Evolutionary conservation across 345 rosid species (phyloP), one percentile per base, ranked within the genome.

Genomic region (Sonneratia alba): DNA sequence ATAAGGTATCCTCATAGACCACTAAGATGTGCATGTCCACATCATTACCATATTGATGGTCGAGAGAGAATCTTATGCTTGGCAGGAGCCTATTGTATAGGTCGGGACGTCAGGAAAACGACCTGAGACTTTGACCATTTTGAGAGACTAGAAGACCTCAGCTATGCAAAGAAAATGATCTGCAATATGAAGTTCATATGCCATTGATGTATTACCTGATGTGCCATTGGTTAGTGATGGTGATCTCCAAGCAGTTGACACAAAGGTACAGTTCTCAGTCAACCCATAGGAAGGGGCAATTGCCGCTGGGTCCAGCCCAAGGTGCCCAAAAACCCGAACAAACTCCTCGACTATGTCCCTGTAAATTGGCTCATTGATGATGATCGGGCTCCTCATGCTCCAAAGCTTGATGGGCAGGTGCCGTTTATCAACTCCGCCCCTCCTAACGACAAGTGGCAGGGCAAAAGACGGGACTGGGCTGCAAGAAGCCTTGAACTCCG

Each of bases 391-490:
- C 70, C 69, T 81, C 84, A 88, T 21, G 71, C 83, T 83, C 81
- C 71, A 15, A 14, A 86, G 72, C 68, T 62, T 77, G 0, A 88
- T 68, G 5, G 74, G 51, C 1, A 57, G 51, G 3, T 66, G 69
- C 38, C 80, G 79, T 42, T 71, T 67, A 27, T 70, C 74, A 27
- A 80, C 72, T 42, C 85, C 83, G 2, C 89, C 89, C 16, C 85
- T 83, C 79, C 78, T 86, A 61, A 85, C 79, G 18, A 83, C 87
- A 47, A 88, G 81, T 3, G 93, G 85, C 68, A 88, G 71, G 11
- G 91, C 72, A 73, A 88, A 88, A 0, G 89, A 88, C 10, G 91
- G 90, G 75, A 86, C 91, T 0, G 91, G 93, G 73, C 85, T 81
- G 74, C 90, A 85, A 47, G 88, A 82, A 32, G 82, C 89, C 67